Percentiles rank a stretch among this genome's conserved stretches.
Evolutionary conservation across 1,284 basidiomycete genomes (phyloP).

Genomic region (Leccinum pachyderme): DNA sequence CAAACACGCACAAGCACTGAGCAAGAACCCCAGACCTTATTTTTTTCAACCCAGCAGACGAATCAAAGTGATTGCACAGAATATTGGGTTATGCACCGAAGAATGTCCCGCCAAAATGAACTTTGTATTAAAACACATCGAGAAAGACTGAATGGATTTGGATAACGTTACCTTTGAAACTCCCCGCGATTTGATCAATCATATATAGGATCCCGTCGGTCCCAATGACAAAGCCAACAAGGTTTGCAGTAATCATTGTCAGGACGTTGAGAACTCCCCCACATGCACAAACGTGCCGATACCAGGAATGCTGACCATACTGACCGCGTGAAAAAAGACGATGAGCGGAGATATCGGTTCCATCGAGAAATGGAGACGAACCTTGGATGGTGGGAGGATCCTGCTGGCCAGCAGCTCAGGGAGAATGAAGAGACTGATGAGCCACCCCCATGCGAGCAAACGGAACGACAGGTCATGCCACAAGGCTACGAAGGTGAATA

Average conservation of each 20-base stretch:
- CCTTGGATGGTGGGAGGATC: constrained; percentile 63
- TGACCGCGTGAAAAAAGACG: constrained; percentile 31
- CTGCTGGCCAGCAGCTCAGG: constrained; percentile 76
- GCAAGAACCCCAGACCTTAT: constrained; percentile 63
- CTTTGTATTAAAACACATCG: background rate
- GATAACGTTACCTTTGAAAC: constrained; percentile 54
- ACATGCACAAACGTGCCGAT: constrained; percentile 80
- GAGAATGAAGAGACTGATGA: constrained; percentile 86
- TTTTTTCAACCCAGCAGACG: background rate
- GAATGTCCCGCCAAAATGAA: background rate
- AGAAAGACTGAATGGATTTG: background rate
- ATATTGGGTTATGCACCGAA: background rate
- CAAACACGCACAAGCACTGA: constrained; percentile 60
- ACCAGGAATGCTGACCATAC: constrained; percentile 76
- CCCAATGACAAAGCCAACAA: constrained; percentile 95
- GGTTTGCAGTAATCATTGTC: constrained; percentile 91
- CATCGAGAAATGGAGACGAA: constrained; percentile 36
- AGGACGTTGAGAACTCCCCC: constrained; percentile 87
- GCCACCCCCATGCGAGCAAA: constrained; percentile 96
- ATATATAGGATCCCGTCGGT: constrained; percentile 80
- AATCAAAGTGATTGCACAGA: background rate
- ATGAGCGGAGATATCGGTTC: constrained; percentile 7
- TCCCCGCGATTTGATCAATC: constrained; percentile 62
- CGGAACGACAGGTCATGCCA: constrained; percentile 96
- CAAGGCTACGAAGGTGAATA: constrained; percentile 98